These are phyloP conservation scores for Emmonsiellopsis sp. DNA, from an alignment of 2,329 filamentous ascomycete genomes.

Conservation along the genomic window DNA sequence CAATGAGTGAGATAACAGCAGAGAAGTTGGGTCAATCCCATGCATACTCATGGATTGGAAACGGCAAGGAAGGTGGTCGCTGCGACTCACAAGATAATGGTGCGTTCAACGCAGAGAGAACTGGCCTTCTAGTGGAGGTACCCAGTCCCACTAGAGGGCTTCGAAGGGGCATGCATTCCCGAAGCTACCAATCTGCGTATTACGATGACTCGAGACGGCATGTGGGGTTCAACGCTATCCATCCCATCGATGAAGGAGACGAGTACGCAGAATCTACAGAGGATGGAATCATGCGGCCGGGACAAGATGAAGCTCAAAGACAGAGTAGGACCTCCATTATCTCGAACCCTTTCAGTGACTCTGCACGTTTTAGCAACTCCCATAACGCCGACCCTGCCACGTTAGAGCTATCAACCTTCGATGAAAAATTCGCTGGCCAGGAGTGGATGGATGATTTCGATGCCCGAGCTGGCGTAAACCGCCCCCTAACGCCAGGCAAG, in stretches of 20 bases:
- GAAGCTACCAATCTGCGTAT: slow-evolving; percentile 31
- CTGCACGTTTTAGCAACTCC: slow-evolving; percentile 18
- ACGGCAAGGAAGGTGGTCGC: slow-evolving; percentile 13
- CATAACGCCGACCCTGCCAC: not conserved
- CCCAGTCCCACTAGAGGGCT: slow-evolving; percentile 31
- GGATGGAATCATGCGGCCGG: slow-evolving; percentile 8
- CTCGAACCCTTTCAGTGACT: slow-evolving; percentile 21
- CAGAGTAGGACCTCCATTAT: slow-evolving; percentile 9
- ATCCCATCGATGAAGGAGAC: slow-evolving; percentile 55
- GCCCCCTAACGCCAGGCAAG: slow-evolving; percentile 41
- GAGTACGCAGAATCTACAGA: slow-evolving; percentile 42
- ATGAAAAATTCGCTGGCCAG: slow-evolving; percentile 3
- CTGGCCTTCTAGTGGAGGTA: slow-evolving; percentile 33
- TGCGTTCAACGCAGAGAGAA: slow-evolving; percentile 30
- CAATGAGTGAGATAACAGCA: not conserved
- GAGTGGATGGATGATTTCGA: slow-evolving; percentile 9
- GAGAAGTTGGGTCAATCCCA: slow-evolving; percentile 5
- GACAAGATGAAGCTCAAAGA: slow-evolving; percentile 6
- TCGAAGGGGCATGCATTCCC: slow-evolving; percentile 30
- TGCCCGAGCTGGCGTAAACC: slow-evolving; percentile 11
- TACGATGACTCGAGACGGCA: slow-evolving; percentile 43
- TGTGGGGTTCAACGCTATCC: slow-evolving; percentile 47
- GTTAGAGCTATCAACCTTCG: not conserved
- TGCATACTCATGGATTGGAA: slow-evolving; percentile 23
- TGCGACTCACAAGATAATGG: slow-evolving; percentile 20